Conservation (phyloP, 345 rosid genomes). For the Crucihimalaya himalaica region DNA sequence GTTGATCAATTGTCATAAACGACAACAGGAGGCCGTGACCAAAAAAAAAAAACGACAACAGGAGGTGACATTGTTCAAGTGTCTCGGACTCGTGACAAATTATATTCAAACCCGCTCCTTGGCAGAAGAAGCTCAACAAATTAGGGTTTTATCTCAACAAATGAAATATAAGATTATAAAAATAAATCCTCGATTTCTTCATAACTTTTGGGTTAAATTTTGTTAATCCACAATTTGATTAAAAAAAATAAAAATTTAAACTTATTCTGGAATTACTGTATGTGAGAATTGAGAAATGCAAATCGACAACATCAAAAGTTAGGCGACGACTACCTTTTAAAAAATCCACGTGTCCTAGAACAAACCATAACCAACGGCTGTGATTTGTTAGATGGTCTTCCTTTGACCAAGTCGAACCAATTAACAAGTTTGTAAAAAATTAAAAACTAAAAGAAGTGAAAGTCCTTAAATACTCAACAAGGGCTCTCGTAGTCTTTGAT, state of each 20-base stretch:
- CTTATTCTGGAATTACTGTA: background rate
- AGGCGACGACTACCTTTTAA: constrained; percentile 8
- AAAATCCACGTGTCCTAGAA: constrained; percentile 13
- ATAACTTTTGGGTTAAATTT: background rate
- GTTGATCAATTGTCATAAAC: no score
- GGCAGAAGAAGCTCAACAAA: no score
- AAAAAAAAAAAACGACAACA: no score
- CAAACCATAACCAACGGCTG: constrained; percentile 31
- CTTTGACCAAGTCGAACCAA: constrained; percentile 33
- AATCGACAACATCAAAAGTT: constrained; percentile 19
- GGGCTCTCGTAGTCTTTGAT: constrained; percentile 16
- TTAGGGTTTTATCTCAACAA: no score
- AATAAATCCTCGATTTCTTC: no score
- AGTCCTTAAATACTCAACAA: constrained; percentile 35
- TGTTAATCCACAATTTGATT: background rate
- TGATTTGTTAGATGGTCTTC: constrained; percentile 32
- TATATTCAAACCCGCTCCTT: no score
- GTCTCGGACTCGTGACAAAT: no score
- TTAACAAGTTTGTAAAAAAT: background rate
- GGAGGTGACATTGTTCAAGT: no score
- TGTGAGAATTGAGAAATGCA: constrained; percentile 2
- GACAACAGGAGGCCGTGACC: no score
- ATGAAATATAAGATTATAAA: no score
- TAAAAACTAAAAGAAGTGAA: background rate
- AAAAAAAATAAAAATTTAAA: background rate